These are phyloP conservation scores for Acanthamoeba triangularis DNA, from an alignment of 208 protist species.

Conservation along the genomic window DNA sequence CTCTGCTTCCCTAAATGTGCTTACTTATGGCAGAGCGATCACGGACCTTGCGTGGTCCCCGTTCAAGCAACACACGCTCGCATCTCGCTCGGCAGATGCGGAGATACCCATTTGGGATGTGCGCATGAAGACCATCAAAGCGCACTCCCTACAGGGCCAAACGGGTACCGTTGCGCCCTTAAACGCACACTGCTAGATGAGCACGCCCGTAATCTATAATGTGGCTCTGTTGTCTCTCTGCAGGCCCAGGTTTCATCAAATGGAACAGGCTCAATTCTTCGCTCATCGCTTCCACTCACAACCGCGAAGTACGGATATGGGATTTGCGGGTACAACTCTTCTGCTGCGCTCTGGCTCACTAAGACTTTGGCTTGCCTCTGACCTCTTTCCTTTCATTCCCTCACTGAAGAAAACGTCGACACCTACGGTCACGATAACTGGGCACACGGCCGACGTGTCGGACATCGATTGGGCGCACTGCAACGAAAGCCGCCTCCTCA, in stretches of 20 bases:
- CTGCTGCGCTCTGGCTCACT: not conserved
- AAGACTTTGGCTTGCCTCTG: not conserved
- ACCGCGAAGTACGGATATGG: not conserved
- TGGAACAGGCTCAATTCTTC: conserved; percentile 51
- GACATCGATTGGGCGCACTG: conserved; percentile 29
- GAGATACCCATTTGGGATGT: conserved; percentile 20
- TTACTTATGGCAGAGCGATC: not conserved
- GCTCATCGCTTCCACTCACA: not conserved
- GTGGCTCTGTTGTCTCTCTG: not conserved
- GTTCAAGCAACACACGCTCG: conserved; percentile 30
- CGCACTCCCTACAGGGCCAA: not conserved
- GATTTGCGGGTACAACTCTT: not conserved
- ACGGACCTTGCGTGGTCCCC: not conserved
- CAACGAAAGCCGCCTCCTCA: conserved; percentile 42
- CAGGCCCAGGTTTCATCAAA: conserved; percentile 8
- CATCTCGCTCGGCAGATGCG: not conserved
- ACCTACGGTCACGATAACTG: not conserved
- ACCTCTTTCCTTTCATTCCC: not conserved
- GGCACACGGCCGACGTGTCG: conserved; percentile 3
- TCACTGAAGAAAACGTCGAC: conserved; percentile 14
- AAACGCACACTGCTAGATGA: no score
- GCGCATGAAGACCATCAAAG: conserved; percentile 3
- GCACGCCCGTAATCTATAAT: no score
- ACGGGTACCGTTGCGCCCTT: not conserved
- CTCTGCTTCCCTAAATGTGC: no score